phyloP scores from a whole-genome alignment of 2,329 filamentous ascomycete species.

The Stemphylium beticola region DNA sequence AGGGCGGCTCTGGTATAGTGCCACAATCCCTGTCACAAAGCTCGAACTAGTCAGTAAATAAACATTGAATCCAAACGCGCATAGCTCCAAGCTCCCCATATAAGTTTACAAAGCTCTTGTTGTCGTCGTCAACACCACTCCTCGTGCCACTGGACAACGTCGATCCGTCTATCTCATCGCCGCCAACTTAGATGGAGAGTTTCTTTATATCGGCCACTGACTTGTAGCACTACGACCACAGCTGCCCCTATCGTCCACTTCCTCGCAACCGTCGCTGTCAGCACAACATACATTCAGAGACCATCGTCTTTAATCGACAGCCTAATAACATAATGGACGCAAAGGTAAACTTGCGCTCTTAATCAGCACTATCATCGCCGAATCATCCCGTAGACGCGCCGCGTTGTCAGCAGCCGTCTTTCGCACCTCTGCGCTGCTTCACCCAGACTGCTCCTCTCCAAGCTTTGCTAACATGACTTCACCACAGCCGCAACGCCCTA shows the following conservation, averaged over 20 bases:
- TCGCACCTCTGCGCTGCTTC: conserved; percentile 2
- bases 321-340: conserved; percentile 50
- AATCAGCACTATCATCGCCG: not conserved
- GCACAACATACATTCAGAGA: conserved; percentile 18
- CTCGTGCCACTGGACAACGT: conserved; percentile 34
- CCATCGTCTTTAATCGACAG: conserved; percentile 27
- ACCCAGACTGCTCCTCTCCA: conserved; percentile 3
- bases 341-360: conserved; percentile 46
- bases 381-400: conserved; percentile 5
- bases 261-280: conserved; percentile 29
- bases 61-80: conserved; percentile 18
- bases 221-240: conserved; percentile 41
- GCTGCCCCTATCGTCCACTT: conserved; percentile 35
- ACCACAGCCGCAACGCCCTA: conserved; percentile 71
- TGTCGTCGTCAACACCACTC: conserved; percentile 35
- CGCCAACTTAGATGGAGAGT: conserved; percentile 50
- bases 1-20: conserved; percentile 11
- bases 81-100: conserved; percentile 29
- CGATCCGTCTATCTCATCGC: conserved; percentile 47
- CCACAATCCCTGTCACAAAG: conserved; percentile 8
- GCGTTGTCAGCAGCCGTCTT: conserved; percentile 6
- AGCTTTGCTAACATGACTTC: conserved; percentile 26
- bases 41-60: conserved; percentile 18
- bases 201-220: conserved; percentile 47
- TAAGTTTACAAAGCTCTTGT: conserved; percentile 27